Base-by-base conservation (phyloP, 163 green algal species). In the Chlamydomonas reinhardtii region DNA sequence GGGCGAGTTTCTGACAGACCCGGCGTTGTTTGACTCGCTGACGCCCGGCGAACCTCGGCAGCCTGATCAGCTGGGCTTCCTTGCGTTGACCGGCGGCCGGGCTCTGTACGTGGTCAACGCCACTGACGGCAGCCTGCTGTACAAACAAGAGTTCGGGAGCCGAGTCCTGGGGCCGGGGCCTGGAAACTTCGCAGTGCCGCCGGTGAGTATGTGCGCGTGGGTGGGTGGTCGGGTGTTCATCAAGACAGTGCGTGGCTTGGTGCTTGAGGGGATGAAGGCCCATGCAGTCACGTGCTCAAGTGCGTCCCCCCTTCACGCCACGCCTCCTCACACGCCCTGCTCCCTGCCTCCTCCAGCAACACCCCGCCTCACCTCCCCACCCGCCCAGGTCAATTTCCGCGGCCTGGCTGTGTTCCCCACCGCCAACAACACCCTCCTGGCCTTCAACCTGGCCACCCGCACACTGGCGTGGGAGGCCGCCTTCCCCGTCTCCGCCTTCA, bases 361-460 rank as follows among this genome's bases (percentile, higher is more conserved):
- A 16, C 14, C 48, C 48, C 14, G 48, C 48, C 48, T 17, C 12
- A 9, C 48, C 14, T 17, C 62, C 27, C 27, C 25, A 24, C 8
- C 2, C 19, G 4, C 27, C 6, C 62, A 29, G 31, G 31, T 73
- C 66, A 73, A 73, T 17, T 73, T 73, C 31, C 31, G 32, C 17
- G 66, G 66, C 66, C n/a, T 73, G 1, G 16, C 29, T 0, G 66
- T 73, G 31, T 14, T 73, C 31, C 66, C 66, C 16, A 73, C 66
- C 66, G 66, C 66, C 66, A 73, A 73, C 31, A 31, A 31, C n/a
- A n/a, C 66, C 31, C 29, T 73, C 16, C 5, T 73, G 29, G 66
- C 66, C 31, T 48, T 43, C 66, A 73, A 73, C 66, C 66, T 73
- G 22, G 66, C 66, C n/a, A 73, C 8, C n/a, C 66, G 66, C n/a